phyloP scores from a whole-genome alignment of 2,329 filamentous ascomycete genomes.

The Nannizziopsis barbatae region DNA sequence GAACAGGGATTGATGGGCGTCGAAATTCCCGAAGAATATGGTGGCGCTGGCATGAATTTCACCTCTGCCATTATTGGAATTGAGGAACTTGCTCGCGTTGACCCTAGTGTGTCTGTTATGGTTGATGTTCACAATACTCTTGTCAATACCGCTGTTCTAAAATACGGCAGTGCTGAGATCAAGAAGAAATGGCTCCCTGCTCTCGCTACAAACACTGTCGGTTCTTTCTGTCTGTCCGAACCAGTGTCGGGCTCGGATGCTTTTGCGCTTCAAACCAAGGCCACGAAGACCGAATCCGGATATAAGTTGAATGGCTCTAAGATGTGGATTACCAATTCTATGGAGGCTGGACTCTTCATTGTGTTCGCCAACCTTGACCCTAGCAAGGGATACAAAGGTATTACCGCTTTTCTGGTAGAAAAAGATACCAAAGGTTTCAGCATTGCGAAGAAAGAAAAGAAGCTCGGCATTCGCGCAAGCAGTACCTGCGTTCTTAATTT shows the following conservation, averaged over 20 bases:
- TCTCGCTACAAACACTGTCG: constrained; percentile 78
- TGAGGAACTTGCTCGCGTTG: constrained; percentile 86
- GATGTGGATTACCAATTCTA: constrained; percentile 99
- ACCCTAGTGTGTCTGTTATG: constrained; percentile 89
- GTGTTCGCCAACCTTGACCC: constrained; percentile 95
- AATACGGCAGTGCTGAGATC: constrained; percentile 63
- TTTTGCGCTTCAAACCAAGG: constrained; percentile 87
- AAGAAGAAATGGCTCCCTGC: constrained; percentile 84
- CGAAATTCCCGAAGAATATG: constrained; percentile 94
- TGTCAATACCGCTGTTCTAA: constrained; percentile 85
- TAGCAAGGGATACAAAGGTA: constrained; percentile 88
- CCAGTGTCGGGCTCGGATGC: constrained; percentile 89
- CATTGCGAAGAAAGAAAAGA: constrained; percentile 99
- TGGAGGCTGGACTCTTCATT: constrained; percentile 90
- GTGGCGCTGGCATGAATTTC: constrained; percentile 97
- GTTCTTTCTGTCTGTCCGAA: constrained; percentile 86
- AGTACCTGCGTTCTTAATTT: constrained; percentile 97
- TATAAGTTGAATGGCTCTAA: constrained; percentile 85
- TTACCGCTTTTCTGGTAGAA: constrained; percentile 90
- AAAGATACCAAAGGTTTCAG: constrained; percentile 80
- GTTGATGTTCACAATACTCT: constrained; percentile 97
- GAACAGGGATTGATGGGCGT: constrained; percentile 96
- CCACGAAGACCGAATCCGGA: constrained; percentile 67
- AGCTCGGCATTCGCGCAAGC: constrained; percentile 89
- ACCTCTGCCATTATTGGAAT: constrained; percentile 92